Conservation (phyloP, 2,329 filamentous ascomycete species). For the Colletotrichum sp. region DNA sequence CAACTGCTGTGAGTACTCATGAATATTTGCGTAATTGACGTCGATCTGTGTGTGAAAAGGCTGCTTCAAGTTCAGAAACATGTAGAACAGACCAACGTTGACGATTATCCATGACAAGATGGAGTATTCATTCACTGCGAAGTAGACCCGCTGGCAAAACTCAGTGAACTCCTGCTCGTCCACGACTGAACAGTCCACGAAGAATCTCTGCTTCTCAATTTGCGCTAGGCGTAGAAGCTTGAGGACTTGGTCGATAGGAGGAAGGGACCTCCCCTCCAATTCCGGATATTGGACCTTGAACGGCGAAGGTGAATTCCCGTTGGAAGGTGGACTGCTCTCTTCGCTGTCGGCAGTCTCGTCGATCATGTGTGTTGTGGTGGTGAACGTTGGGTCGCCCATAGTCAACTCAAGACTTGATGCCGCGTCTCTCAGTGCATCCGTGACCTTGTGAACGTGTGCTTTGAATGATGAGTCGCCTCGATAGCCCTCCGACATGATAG, state of each 20-base stretch:
- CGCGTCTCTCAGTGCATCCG: neutral
- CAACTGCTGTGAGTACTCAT: constrained; percentile 12
- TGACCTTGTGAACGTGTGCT: constrained; percentile 23
- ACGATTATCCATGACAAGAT: constrained; percentile 31
- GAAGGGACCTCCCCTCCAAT: constrained; percentile 24
- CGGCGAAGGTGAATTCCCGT: neutral
- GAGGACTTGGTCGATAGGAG: constrained; percentile 28
- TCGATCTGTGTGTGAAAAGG: constrained; percentile 19
- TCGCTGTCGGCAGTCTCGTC: neutral
- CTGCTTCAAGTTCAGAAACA: constrained; percentile 24
- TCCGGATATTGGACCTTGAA: constrained; percentile 23
- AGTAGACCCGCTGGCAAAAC: constrained; percentile 30
- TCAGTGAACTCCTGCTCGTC: constrained; percentile 28
- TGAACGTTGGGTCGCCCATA: neutral
- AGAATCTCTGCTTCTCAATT: constrained; percentile 28
- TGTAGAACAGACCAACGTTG: constrained; percentile 29
- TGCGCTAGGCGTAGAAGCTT: constrained; percentile 29
- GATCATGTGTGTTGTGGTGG: neutral
- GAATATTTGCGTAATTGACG: neutral
- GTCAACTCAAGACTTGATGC: neutral
- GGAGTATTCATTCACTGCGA: constrained; percentile 30
- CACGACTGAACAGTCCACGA: constrained; percentile 28
- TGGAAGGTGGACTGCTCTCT: neutral
- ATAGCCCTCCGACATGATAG: constrained; percentile 27
- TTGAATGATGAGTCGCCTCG: constrained; percentile 31